These are phyloP conservation scores for Cryptococcus sp. DNA, from an alignment of 1,284 basidiomycete species.

Conservation along the genomic window DNA sequence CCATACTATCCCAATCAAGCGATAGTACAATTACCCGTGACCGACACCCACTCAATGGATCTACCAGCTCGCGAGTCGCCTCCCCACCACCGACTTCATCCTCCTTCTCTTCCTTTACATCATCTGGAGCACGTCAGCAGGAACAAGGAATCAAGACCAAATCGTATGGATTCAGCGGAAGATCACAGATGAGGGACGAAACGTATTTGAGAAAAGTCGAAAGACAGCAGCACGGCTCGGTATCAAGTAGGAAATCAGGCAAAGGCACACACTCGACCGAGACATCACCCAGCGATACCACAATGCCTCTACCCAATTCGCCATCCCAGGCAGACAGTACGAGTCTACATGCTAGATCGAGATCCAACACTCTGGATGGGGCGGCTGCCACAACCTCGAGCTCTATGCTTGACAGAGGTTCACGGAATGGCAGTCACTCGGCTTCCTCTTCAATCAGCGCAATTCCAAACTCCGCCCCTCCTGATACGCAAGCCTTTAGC, in stretches of 20 bases:
- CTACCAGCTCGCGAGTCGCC: conserved; percentile 2
- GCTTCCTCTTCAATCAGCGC: no score
- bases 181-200: conserved; percentile 30
- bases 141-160: conserved; percentile 7
- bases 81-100: conserved; percentile 27
- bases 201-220: conserved; percentile 34
- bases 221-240: conserved; percentile 15
- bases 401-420: no score
- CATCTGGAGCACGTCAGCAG: conserved; percentile 5
- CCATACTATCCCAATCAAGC: conserved; percentile 4
- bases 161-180: conserved; percentile 40
- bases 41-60: background rate
- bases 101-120: conserved; percentile 26
- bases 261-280: background rate
- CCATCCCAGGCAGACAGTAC: conserved; percentile 5
- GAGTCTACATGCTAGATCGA: background rate
- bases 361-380: no score
- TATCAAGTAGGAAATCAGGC: conserved; percentile 1
- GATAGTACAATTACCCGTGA: conserved; percentile 2
- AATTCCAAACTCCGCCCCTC: no score
- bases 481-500: no score
- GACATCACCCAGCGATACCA: conserved; percentile 5
- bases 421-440: no score
- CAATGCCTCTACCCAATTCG: conserved; percentile 9
- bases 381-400: no score